phyloP scores from a whole-genome alignment of 805 yeast genomes.

The Sungouiozyma intestinalis region DNA sequence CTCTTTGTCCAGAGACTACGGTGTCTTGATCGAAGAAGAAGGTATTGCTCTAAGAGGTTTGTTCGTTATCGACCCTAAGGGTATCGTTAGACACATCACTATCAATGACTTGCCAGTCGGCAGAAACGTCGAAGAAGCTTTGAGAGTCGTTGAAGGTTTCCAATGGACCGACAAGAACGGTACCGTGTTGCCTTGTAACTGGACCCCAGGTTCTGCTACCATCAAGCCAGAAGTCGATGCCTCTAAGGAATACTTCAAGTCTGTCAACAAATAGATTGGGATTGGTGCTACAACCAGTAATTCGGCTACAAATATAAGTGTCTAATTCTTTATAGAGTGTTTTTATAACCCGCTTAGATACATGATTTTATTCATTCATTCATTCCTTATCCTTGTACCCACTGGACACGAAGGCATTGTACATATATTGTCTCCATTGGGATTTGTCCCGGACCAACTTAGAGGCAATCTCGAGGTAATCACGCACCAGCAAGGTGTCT shows the following conservation, averaged over 20 bases:
- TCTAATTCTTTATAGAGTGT: neutral
- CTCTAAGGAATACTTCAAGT: constrained; percentile 70
- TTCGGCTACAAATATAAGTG: no score
- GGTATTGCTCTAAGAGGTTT: constrained; percentile 98
- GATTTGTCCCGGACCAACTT: constrained; percentile 39
- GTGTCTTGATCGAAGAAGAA: constrained; percentile 92
- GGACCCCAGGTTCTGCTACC: constrained; percentile 92
- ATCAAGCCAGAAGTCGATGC: constrained; percentile 73
- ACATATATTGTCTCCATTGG: constrained; percentile 47
- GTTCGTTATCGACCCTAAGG: constrained; percentile 95
- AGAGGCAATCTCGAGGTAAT: constrained; percentile 52
- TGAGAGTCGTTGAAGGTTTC: constrained; percentile 97
- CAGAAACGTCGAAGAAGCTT: constrained; percentile 95
- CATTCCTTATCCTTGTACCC: constrained; percentile 44
- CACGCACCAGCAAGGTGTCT: constrained; percentile 46
- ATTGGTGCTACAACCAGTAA: neutral
- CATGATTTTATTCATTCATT: no score
- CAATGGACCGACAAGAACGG: constrained; percentile 99
- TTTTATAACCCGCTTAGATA: no score
- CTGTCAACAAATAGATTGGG: constrained; percentile 37
- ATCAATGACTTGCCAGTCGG: constrained; percentile 99
- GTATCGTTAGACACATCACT: constrained; percentile 90
- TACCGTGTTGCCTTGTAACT: constrained; percentile 99
- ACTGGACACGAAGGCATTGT: constrained; percentile 52
- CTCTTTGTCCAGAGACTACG: constrained; percentile 88